Conservation (phyloP, 345 rosid genomes). For the Xanthoceras sorbifolium region DNA sequence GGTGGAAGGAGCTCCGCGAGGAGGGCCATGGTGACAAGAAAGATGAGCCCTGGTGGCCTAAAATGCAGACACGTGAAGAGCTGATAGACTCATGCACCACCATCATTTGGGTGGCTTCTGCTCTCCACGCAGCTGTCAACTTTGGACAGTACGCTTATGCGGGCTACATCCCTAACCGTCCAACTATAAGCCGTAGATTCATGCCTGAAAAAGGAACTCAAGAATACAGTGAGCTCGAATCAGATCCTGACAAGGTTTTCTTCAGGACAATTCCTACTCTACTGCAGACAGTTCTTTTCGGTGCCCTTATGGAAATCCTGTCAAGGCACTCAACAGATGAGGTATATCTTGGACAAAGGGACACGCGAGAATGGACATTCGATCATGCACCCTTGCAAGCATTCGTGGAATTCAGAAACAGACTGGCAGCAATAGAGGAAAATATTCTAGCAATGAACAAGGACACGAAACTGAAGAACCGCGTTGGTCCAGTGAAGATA, state of each 20-base stretch:
- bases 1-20: conserved; percentile 69
- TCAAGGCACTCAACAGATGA: conserved; percentile 62
- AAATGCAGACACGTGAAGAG: conserved; percentile 49
- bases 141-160: conserved; percentile 66
- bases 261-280: conserved; percentile 48
- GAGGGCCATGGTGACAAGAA: conserved; percentile 71
- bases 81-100: conserved; percentile 57
- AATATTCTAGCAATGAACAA: conserved; percentile 42
- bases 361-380: conserved; percentile 50
- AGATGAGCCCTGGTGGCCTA: conserved; percentile 67
- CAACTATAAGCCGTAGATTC: conserved; percentile 51
- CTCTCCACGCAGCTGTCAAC: conserved; percentile 69
- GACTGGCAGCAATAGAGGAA: conserved; percentile 44
- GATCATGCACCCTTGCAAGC: conserved; percentile 44
- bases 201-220: conserved; percentile 53
- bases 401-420: conserved; percentile 47
- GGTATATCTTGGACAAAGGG: conserved; percentile 61
- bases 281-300: conserved; percentile 42
- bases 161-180: conserved; percentile 63
- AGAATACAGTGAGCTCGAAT: conserved; percentile 46
- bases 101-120: conserved; percentile 64
- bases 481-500: conserved; percentile 50
- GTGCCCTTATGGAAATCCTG: conserved; percentile 50
- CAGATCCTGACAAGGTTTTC: conserved; percentile 49
- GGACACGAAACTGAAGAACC: conserved; percentile 43